These are phyloP conservation scores for Cladosporium sp. DNA, from an alignment of 2,329 filamentous ascomycete species.

Conservation along the genomic window DNA sequence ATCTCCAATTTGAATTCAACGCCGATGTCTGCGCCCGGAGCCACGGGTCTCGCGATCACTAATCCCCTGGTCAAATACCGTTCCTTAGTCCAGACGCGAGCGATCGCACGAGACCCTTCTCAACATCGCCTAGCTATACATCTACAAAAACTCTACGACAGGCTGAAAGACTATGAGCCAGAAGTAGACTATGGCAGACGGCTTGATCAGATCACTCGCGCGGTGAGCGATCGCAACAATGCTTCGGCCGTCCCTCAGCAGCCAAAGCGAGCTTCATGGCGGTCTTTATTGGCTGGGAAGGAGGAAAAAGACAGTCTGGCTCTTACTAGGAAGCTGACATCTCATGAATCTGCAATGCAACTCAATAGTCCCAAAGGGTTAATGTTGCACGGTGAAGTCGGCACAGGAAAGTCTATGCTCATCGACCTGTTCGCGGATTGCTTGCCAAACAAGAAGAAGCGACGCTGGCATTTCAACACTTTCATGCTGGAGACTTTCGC, in stretches of 20 bases:
- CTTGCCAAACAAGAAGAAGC: constrained; percentile 70
- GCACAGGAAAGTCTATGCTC: constrained; percentile 83
- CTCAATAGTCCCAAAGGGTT: constrained; percentile 73
- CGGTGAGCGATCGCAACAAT: constrained; percentile 34
- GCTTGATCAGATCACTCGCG: constrained; percentile 59
- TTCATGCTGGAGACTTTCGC: constrained; percentile 81
- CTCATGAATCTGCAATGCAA: constrained; percentile 68
- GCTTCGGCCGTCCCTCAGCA: constrained; percentile 18
- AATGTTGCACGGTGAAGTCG: constrained; percentile 78
- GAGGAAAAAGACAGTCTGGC: constrained; percentile 60
- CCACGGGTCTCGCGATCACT: constrained; percentile 49
- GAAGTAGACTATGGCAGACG: constrained; percentile 66
- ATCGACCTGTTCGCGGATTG: constrained; percentile 78
- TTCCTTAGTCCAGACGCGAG: constrained; percentile 65
- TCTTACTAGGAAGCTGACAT: constrained; percentile 67
- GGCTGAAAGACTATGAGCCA: constrained; percentile 77
- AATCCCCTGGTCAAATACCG: constrained; percentile 78
- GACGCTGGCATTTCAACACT: constrained; percentile 79
- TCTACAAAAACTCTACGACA: constrained; percentile 72
- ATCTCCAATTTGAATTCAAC: neutral
- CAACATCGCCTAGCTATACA: constrained; percentile 59
- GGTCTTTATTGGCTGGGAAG: constrained; percentile 50
- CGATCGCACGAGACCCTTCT: constrained; percentile 64
- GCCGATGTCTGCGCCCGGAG: constrained; percentile 28
- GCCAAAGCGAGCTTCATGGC: constrained; percentile 42